Base-by-base conservation (phyloP, 495 filamentous ascomycete species). In the Cryomyces antarcticus region DNA sequence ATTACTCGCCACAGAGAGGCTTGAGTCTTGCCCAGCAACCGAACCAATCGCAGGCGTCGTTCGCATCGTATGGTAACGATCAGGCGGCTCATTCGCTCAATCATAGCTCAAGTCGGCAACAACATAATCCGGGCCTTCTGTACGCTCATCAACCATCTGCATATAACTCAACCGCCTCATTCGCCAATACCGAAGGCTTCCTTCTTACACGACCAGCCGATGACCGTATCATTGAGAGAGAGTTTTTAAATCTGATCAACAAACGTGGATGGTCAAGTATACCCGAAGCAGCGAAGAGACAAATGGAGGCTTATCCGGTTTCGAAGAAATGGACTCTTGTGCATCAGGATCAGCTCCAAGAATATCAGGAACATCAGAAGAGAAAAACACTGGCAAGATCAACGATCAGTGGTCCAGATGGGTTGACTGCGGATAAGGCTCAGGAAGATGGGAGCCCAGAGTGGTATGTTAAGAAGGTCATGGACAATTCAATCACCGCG, bases 261-360 rank as follows among this genome's bases (percentile, higher is more conserved):
- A 96, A 97, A 60, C 77, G 89, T 55, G 89, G 87, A 44, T 96
- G 84, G 80, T 85, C 92, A 60, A 86, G 87, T 55, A 69, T 96
- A 41, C 89, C 89, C n/a, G 89, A 96, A 51, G 83, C 93, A 59
- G 92, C 88, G 28, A 74, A 79, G 50, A 69, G 88, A 46, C 89
- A 96, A 61, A 95, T 97, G 85, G 68, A 86, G 59, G 82, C 85
- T 11, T 96, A 97, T 53, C 82, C 85, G 9, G 69, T 88, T 28
- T 71, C 72, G 37, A 96, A 96, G 65, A 97, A 97, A 65, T 97
- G 89, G 89, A 92, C 84, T 2, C 67, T 97, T 46, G 84, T 97
- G 40, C 78, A 95, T 57, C 88, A 97, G 57, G 89, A 97, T 63
- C 78, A 84, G 31, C 65, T 96, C 54, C 80, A 85, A 2, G 92